Evolutionary conservation across 495 filamentous ascomycete genomes (phyloP), one percentile per base, ranked within the genome.

Genomic region (Talaromyces liani): DNA sequence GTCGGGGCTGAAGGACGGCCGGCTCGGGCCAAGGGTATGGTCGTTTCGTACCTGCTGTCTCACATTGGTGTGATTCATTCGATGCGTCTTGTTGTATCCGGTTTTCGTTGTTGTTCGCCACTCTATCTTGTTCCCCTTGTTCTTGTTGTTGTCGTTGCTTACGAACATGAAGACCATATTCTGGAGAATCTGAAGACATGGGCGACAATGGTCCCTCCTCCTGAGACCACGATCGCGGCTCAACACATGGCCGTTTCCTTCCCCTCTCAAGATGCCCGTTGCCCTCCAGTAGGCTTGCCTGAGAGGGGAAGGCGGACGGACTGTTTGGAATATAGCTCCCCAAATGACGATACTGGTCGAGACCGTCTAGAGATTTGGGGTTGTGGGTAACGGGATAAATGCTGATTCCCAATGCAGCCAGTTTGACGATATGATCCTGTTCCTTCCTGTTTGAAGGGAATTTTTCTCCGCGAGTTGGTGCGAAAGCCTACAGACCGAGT

Each of bases 121-220:
- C 29, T 29, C 16, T 16, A 36, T 58, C 20, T 22, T 58, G 56
- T 3, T 58, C 29, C 6, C 20, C 56, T 22, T 36, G 27, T 25
- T 58, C 31, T 47, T 59, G 55, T 56, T 58, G 16, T 58, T 59
- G 24, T 57, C 62, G 36, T 67, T 71, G 63, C 56, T 63, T 67
- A 63, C 20, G 65, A 57, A 47, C 34, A 64, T 59, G 62, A 31
- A 51, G 59, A 60, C 51, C 63, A 55, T 20, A 63, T 51, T 55
- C 70, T 58, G 73, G 66, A 64, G 72, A 65, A 60, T 72, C 69
- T 70, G 78, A 74, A 76, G 81, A 82, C 81, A 84, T 83, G 68
- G 76, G 77, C 69, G 70, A 68, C 75, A 73, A 67, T 62, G 76
- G 70, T 71, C 68, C 60, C 10, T 51, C 67, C 63, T 70, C 58